These are phyloP conservation scores for Terfezia claveryi DNA, from an alignment of 495 filamentous ascomycete species.

Conservation along the genomic window DNA sequence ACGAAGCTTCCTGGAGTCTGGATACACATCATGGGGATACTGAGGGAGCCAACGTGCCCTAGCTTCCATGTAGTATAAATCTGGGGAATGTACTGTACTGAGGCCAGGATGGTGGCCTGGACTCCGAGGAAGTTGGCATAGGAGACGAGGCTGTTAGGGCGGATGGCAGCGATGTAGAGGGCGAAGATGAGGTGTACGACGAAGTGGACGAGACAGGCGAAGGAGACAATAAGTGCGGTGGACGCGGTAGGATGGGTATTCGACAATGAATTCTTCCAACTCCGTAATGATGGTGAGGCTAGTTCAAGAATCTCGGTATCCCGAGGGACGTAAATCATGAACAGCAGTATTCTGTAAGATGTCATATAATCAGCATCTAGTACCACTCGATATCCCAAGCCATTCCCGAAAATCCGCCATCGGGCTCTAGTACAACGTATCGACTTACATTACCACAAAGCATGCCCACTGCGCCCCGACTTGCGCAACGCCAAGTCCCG, in stretches of 20 bases:
- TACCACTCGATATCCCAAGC: too few relatives aligned
- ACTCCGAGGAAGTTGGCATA: slow-evolving; percentile 78
- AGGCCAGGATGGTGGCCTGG: slow-evolving; percentile 52
- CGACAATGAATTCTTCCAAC: slow-evolving; percentile 15
- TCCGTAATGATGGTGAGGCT: slow-evolving; percentile 9
- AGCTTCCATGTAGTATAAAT: slow-evolving; percentile 74
- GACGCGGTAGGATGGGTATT: slow-evolving; percentile 39
- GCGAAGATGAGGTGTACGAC: slow-evolving; percentile 35
- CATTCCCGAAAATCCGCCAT: background rate
- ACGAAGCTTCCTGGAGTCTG: slow-evolving; percentile 82
- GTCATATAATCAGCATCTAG: background rate
- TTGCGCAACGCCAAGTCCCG: slow-evolving; percentile 68
- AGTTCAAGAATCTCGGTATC: slow-evolving; percentile 28
- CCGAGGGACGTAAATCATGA: slow-evolving; percentile 63
- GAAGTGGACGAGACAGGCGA: slow-evolving; percentile 47
- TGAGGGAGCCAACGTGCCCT: slow-evolving; percentile 66
- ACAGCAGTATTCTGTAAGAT: slow-evolving; percentile 46
- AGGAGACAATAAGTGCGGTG: slow-evolving; percentile 50
- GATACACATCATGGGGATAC: slow-evolving; percentile 96
- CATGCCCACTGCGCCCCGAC: slow-evolving; percentile 77
- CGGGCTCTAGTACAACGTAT: background rate
- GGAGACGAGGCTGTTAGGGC: slow-evolving; percentile 34
- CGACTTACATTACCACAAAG: slow-evolving; percentile 70
- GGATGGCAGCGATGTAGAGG: slow-evolving; percentile 32
- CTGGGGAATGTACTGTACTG: slow-evolving; percentile 83